Percentiles rank a stretch among this genome's conserved stretches.
Evolutionary conservation across 495 filamentous ascomycete genomes (phyloP).

Genomic region (Achaetomiella virescens): DNA sequence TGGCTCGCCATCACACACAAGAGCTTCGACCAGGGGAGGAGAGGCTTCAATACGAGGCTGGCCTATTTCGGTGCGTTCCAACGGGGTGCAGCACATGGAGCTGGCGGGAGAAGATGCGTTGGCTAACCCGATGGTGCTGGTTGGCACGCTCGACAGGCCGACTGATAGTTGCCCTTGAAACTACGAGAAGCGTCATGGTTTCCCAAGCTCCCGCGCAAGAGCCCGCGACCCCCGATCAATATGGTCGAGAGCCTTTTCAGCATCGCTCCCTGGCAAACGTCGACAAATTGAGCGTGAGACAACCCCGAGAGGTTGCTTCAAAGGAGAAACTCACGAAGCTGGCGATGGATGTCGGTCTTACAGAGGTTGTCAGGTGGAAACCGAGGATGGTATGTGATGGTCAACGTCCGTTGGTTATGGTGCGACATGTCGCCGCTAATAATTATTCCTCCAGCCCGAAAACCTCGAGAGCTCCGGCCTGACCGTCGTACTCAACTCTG

Average conservation of each 20-base stretch:
- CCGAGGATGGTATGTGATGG: slow-evolving; percentile 61
- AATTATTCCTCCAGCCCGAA: slow-evolving; percentile 49
- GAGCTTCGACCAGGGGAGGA: slow-evolving; percentile 91
- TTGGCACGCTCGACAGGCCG: slow-evolving; percentile 52
- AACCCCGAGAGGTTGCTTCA: slow-evolving; percentile 50
- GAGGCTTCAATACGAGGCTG: slow-evolving; percentile 90
- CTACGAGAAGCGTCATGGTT: slow-evolving; percentile 62
- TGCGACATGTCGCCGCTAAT: background rate
- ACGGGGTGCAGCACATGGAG: background rate
- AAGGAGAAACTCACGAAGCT: slow-evolving; percentile 58
- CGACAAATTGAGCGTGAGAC: slow-evolving; percentile 54
- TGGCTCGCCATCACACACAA: slow-evolving; percentile 98
- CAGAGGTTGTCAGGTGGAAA: slow-evolving; percentile 76
- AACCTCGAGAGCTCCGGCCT: slow-evolving; percentile 68
- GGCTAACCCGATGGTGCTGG: slow-evolving; percentile 9
- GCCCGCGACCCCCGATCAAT: slow-evolving; percentile 33
- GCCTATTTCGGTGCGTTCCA: slow-evolving; percentile 70
- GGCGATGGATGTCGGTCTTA: slow-evolving; percentile 61
- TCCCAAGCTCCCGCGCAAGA: slow-evolving; percentile 24
- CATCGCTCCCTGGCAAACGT: slow-evolving; percentile 69
- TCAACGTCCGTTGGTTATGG: background rate
- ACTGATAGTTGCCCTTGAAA: slow-evolving; percentile 72
- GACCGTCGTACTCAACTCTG: slow-evolving; percentile 62
- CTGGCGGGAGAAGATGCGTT: slow-evolving; percentile 46
- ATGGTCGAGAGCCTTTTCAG: slow-evolving; percentile 58